Evolutionary conservation across 2,329 filamentous ascomycete species (phyloP).

Genomic region (Setomelanomma holmii): DNA sequence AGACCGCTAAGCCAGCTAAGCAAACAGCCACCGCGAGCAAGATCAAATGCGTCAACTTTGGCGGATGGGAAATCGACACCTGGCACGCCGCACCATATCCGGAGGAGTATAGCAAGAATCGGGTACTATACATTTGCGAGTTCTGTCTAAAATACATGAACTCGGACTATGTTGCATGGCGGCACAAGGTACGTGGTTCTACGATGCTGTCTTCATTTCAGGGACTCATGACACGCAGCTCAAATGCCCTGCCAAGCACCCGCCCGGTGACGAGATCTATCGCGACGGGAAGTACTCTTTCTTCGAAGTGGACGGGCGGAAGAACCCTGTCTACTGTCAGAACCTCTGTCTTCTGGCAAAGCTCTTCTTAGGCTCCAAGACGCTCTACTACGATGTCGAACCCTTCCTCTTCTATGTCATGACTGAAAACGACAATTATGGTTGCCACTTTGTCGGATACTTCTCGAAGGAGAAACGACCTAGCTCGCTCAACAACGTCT

Average conservation of each 20-base stretch:
- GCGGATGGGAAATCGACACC: conserved; percentile 96
- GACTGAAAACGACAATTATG: conserved; percentile 88
- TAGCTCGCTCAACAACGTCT: conserved; percentile 95
- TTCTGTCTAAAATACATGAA: conserved; percentile 99
- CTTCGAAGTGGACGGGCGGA: conserved; percentile 96
- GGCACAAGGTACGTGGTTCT: conserved; percentile 71
- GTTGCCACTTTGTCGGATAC: conserved; percentile 98
- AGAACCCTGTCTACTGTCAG: conserved; percentile 98
- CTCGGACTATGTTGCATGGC: conserved; percentile 96
- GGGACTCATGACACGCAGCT: conserved; percentile 46
- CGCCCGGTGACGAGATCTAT: conserved; percentile 97
- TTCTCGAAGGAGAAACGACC: conserved; percentile 98
- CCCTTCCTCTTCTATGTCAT: conserved; percentile 98
- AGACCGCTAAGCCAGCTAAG: conserved; percentile 64
- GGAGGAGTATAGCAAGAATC: conserved; percentile 96
- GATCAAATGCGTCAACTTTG: conserved; percentile 98
- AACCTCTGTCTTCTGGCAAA: conserved; percentile 96
- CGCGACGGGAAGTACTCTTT: conserved; percentile 89
- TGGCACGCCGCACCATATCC: conserved; percentile 99
- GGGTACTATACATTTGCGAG: conserved; percentile 97
- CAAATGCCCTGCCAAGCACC: conserved; percentile 96
- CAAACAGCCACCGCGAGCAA: conserved; percentile 87
- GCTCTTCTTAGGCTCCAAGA: conserved; percentile 97
- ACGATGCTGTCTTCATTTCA: not conserved
- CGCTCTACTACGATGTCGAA: conserved; percentile 96